Evolutionary conservation across 2,329 filamentous ascomycete genomes (phyloP), one percentile per base, ranked within the genome.

Genomic region (Verruconis gallopava): DNA sequence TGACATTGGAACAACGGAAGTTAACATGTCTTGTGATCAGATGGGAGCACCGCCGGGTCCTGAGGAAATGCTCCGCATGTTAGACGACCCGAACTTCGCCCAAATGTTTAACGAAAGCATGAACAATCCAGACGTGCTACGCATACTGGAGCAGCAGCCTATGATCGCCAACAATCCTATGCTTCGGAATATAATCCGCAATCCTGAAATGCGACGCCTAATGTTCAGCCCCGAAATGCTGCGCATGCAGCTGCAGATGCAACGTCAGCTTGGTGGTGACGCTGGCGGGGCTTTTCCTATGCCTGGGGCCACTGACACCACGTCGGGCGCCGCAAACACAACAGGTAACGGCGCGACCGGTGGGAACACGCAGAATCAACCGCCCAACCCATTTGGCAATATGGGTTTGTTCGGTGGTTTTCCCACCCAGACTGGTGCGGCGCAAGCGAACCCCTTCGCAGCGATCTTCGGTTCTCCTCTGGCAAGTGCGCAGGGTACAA

Each of bases 31-130:
- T n/a, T n/a, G n/a, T n/a, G 17, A 15, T 3, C 49, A 93, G 86
- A 95, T 95, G 86, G 85, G 86, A 25, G 82, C 88, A 22, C 85
- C 85, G 22, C 85, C 75, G 56, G 76, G 77, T 56, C 76, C 85
- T 46, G 88, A 95, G 44, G 73, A 82, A 45, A 75, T 98, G 58
- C 74, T 85, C 44, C 73, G 78, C 49, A 82, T 95, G 76, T 78
- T 98, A 53, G 78, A 83, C 47, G 85, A 96, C 56, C 91, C 91
- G 17, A 81, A 85, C 55, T 79, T 93, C 44, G 77, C 84, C 48
- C 81, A 85, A 50, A 79, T 80, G 43, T 83, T 98, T 75, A 93
- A 91, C 61, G 89, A 95, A 63, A 85, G 88, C 25, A 81, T 98
- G 59, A 84, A 88, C 61, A 96, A 96, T 62, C 89, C 91, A n/a